phyloP scores from a whole-genome alignment of 805 yeast species.

The Trichomonascus vanleenenianus region DNA sequence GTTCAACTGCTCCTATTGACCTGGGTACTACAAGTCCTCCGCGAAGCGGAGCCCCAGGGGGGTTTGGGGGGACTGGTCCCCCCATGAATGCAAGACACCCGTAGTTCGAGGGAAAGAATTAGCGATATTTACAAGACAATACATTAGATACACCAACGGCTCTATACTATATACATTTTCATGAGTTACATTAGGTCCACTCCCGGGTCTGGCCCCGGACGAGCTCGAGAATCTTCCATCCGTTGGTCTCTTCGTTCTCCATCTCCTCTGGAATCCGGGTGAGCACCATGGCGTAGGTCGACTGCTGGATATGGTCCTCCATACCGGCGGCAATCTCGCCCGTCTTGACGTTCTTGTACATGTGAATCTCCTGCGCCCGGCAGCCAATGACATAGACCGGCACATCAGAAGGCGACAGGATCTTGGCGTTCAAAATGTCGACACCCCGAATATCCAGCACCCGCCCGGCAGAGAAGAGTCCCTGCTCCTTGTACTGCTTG shows the following conservation, averaged over 20 bases:
- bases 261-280: constrained; percentile 90
- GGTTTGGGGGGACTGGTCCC: too few species aligned
- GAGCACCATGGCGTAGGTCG: constrained; percentile 93
- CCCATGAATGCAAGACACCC: not conserved
- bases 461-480: constrained; percentile 81
- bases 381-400: constrained; percentile 93
- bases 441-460: constrained; percentile 93
- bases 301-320: constrained; percentile 83
- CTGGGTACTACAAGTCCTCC: too few species aligned
- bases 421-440: constrained; percentile 80
- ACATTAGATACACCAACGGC: not conserved
- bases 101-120: not conserved
- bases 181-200: constrained; percentile 59
- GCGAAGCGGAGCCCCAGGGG: too few species aligned
- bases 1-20: too few species aligned
- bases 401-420: constrained; percentile 79
- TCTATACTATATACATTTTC: too few species aligned
- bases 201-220: constrained; percentile 90
- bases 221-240: constrained; percentile 93
- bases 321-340: constrained; percentile 95
- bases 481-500: constrained; percentile 86
- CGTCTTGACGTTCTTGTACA: constrained; percentile 81
- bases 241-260: constrained; percentile 85
- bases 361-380: constrained; percentile 91
- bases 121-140: not conserved